phyloP scores from a whole-genome alignment of 208 protist species.

The Leishmania tropica region DNA sequence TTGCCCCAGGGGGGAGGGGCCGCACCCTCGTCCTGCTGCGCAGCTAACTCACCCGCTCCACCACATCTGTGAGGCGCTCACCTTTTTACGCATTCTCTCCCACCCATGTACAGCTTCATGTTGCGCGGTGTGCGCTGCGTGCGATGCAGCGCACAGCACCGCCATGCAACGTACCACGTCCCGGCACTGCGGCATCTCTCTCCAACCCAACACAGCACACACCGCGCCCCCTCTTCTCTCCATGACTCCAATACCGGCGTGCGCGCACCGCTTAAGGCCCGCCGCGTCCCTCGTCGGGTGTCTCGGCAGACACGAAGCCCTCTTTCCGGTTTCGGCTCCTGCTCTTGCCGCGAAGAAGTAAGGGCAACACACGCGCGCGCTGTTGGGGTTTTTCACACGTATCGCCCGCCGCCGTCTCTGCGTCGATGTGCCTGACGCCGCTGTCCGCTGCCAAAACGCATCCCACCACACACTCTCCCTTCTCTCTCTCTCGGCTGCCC shows the following conservation, averaged over 20 bases:
- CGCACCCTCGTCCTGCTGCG: not conserved
- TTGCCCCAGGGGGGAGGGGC: not conserved
- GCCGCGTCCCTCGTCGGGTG: not conserved
- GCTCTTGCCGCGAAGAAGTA: not conserved
- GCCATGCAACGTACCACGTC: not conserved
- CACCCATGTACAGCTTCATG: not conserved
- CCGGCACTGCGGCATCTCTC: not conserved
- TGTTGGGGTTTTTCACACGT: not conserved
- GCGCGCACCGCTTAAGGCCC: not conserved
- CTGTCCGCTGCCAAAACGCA: not conserved
- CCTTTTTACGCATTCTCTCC: not conserved
- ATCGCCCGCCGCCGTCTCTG: not conserved
- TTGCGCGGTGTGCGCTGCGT: not conserved
- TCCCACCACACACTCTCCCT: not conserved
- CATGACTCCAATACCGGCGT: not conserved
- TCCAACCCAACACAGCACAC: not conserved
- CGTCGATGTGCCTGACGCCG: not conserved
- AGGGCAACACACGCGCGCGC: not conserved
- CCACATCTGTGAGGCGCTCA: not conserved
- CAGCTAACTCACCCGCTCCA: not conserved
- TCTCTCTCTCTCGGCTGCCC: not conserved
- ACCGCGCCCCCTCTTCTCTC: not conserved
- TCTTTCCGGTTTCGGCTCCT: not conserved
- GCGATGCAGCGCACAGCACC: not conserved
- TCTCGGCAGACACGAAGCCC: not conserved